Percentiles rank a stretch among this genome's conserved stretches.
Evolutionary conservation across 1,284 basidiomycete genomes (phyloP).

Genomic region (Cutaneotrichosporon sp.): DNA sequence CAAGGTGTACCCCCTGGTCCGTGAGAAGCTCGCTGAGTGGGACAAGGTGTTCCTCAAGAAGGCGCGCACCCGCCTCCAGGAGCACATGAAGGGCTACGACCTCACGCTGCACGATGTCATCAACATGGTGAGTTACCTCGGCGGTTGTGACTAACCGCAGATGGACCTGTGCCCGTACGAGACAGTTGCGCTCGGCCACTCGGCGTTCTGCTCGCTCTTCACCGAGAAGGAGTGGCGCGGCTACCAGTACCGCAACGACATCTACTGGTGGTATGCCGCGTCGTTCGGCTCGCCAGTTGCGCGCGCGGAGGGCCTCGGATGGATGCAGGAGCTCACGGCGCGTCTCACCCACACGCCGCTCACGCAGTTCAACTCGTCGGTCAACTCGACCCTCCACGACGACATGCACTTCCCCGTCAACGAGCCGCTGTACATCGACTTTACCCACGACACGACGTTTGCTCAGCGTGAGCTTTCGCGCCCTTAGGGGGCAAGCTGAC

Average conservation of each 20-base stretch:
- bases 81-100: conserved; percentile 64
- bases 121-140: conserved; percentile 31
- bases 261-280: conserved; percentile 54
- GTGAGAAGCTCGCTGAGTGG: conserved; percentile 59
- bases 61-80: conserved; percentile 65
- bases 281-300: conserved; percentile 52
- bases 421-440: conserved; percentile 58
- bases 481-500: conserved; percentile 16
- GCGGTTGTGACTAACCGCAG: conserved; percentile 47
- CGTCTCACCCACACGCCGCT: conserved; percentile 56
- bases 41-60: conserved; percentile 67
- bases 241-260: conserved; percentile 60
- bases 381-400: conserved; percentile 62
- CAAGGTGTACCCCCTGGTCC: conserved; percentile 24
- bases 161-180: conserved; percentile 63
- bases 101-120: conserved; percentile 68
- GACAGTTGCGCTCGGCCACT: conserved; percentile 56
- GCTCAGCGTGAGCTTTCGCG: conserved; percentile 37
- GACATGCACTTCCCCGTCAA: conserved; percentile 64
- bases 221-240: conserved; percentile 68
- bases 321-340: conserved; percentile 55
- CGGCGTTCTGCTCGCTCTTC: conserved; percentile 61
- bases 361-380: conserved; percentile 59
- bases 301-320: conserved; percentile 54
- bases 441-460: conserved; percentile 52